Evolutionary conservation across 2,329 filamentous ascomycete species (phyloP).

Genomic region (Cytospora schulzeri): DNA sequence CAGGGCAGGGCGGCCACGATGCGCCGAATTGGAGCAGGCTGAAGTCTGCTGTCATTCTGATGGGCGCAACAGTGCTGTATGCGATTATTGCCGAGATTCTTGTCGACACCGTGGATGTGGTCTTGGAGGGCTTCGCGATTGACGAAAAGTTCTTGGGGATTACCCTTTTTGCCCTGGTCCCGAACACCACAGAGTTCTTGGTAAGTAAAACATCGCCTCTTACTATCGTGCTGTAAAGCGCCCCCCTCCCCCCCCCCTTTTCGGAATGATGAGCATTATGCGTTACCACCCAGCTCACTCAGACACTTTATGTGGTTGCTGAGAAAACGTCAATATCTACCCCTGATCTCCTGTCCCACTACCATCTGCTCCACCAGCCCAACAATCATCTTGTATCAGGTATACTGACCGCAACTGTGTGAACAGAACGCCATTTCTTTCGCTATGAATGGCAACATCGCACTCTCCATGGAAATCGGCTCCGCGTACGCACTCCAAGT

Average conservation of each 20-base stretch:
- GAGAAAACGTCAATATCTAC: constrained; percentile 24
- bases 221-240: not conserved
- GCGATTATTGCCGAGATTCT: constrained; percentile 97
- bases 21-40: constrained; percentile 96
- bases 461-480: constrained; percentile 97
- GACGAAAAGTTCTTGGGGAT: constrained; percentile 98
- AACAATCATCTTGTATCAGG: not conserved
- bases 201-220: constrained; percentile 51
- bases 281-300: constrained; percentile 29
- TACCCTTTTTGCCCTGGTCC: constrained; percentile 92
- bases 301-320: constrained; percentile 20
- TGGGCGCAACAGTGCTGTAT: constrained; percentile 87
- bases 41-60: constrained; percentile 87
- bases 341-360: constrained; percentile 25
- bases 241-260: too few relatives aligned
- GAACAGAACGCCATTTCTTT: constrained; percentile 92
- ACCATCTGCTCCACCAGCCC: not conserved
- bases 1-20: constrained; percentile 75
- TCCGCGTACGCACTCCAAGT: constrained; percentile 97
- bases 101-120: constrained; percentile 96
- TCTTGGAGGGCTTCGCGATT: constrained; percentile 84
- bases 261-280: constrained; percentile 25
- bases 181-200: constrained; percentile 97
- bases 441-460: constrained; percentile 99
- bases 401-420: not conserved